These are phyloP conservation scores for Exophiala bonariae DNA, from an alignment of 2,329 filamentous ascomycete species.

Conservation along the genomic window DNA sequence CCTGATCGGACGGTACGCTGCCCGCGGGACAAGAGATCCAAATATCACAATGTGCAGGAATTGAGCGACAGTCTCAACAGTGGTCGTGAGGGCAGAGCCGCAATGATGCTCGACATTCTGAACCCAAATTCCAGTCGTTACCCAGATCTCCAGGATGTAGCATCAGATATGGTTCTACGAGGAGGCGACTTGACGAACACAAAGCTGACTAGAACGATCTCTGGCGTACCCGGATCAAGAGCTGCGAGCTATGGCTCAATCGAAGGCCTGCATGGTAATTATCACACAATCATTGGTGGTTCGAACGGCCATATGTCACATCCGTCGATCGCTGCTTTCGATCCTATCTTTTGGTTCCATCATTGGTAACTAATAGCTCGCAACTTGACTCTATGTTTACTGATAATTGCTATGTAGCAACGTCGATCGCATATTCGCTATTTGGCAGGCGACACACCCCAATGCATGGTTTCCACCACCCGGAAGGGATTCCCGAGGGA, in stretches of 20 bases:
- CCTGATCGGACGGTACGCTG: slow-evolving; percentile 5
- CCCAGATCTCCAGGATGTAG: slow-evolving; percentile 21
- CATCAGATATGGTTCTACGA: slow-evolving; percentile 26
- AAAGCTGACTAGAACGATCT: slow-evolving; percentile 25
- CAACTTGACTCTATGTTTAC: slow-evolving; percentile 35
- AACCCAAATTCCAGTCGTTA: slow-evolving; percentile 4
- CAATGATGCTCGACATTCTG: slow-evolving; percentile 9
- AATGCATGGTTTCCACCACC: slow-evolving; percentile 54
- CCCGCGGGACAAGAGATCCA: slow-evolving; percentile 5
- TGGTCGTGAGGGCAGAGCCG: slow-evolving; percentile 7
- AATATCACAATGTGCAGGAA: slow-evolving; percentile 20
- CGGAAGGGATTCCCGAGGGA: slow-evolving; percentile 35
- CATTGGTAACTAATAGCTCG: too few species aligned
- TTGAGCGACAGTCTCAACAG: slow-evolving; percentile 26
- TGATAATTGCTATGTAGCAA: too few species aligned
- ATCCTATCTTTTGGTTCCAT: slow-evolving; percentile 76
- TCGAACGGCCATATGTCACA: slow-evolving; percentile 67
- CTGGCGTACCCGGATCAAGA: too few species aligned
- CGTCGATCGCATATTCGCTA: slow-evolving; percentile 70
- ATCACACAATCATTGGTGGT: slow-evolving; percentile 55
- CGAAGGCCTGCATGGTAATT: slow-evolving; percentile 46
- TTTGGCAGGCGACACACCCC: slow-evolving; percentile 74
- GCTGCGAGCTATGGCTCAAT: slow-evolving; percentile 31
- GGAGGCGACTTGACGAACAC: slow-evolving; percentile 9
- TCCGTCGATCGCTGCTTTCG: slow-evolving; percentile 71